A percentile compares a stretch with the other conserved stretches of the same genome.
Conservation (phyloP, 345 rosid species). For the Anacardium occidentale region DNA sequence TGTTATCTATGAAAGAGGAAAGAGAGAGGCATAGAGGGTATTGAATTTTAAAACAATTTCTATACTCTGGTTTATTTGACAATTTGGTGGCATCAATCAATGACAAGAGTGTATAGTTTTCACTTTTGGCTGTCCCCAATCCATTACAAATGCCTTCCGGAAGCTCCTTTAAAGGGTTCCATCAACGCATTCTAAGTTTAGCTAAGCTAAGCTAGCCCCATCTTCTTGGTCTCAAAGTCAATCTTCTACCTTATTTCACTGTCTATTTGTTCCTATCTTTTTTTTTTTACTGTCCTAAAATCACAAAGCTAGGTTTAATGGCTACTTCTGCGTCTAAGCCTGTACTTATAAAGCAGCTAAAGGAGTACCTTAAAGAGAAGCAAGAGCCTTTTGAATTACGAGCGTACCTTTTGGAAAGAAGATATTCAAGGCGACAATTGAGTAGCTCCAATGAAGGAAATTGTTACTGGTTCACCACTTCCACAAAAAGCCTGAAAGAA, state of each 20-base stretch:
- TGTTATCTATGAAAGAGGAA: too few relatives aligned
- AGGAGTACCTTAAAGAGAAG: constrained; percentile 38
- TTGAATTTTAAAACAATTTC: constrained; percentile 6
- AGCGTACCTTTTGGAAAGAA: constrained; percentile 29
- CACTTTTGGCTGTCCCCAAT: constrained; percentile 15
- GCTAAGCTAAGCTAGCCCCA: background rate
- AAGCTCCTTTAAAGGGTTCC: constrained; percentile 10
- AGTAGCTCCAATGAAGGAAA: constrained; percentile 15
- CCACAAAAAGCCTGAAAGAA: constrained; percentile 12
- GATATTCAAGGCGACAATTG: constrained; percentile 9
- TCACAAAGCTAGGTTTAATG: constrained; percentile 22
- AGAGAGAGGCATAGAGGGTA: background rate
- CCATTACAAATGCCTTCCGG: constrained; percentile 15
- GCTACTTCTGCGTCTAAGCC: constrained; percentile 12
- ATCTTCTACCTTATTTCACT: background rate
- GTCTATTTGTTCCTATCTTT: too few relatives aligned
- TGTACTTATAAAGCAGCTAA: constrained; percentile 19
- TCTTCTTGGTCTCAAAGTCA: background rate
- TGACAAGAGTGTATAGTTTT: constrained; percentile 17
- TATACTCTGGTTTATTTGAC: background rate
- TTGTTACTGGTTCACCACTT: constrained; percentile 7
- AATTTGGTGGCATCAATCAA: constrained; percentile 16
- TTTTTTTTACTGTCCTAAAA: background rate
- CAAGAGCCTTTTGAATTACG: constrained; percentile 39
- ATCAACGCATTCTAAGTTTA: too few relatives aligned